Conservation (phyloP, 2,329 filamentous ascomycete species). For the Alternaria ventricosa region DNA sequence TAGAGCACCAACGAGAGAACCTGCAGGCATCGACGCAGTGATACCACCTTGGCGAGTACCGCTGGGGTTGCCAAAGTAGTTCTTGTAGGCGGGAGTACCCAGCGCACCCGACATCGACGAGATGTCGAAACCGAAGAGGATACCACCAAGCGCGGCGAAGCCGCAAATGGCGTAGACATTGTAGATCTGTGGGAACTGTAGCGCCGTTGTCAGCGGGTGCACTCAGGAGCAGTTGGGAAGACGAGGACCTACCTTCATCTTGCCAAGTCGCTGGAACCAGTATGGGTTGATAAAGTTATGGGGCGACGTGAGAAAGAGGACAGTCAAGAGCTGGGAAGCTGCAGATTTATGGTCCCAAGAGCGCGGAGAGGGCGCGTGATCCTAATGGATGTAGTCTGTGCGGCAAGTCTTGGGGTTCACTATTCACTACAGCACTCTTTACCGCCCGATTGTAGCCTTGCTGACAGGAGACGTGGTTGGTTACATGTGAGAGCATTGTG, state of each 20-base stretch:
- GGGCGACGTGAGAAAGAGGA: slow-evolving; percentile 1
- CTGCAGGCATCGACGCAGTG: slow-evolving; percentile 57
- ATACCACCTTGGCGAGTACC: slow-evolving; percentile 52
- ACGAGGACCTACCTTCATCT: slow-evolving; percentile 36
- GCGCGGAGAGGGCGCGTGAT: slow-evolving; percentile 27
- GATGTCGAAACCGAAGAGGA: slow-evolving; percentile 50
- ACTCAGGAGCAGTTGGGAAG: background rate
- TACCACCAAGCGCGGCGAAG: slow-evolving; percentile 65
- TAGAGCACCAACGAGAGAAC: slow-evolving; percentile 57
- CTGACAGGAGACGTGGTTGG: slow-evolving; percentile 1
- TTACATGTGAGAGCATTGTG: slow-evolving; percentile 16
- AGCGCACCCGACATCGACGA: slow-evolving; percentile 49
- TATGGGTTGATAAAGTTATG: slow-evolving; percentile 12
- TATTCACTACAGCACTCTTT: slow-evolving; percentile 16
- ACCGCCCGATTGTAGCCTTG: slow-evolving; percentile 5
- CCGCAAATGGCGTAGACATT: slow-evolving; percentile 56
- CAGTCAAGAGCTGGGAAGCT: background rate
- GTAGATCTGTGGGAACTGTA: slow-evolving; percentile 50
- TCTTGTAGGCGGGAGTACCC: slow-evolving; percentile 47
- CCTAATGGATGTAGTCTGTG: slow-evolving; percentile 15
- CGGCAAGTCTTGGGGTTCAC: slow-evolving; percentile 5
- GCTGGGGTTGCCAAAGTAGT: slow-evolving; percentile 47
- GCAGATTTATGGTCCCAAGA: slow-evolving; percentile 15
- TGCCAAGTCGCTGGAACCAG: slow-evolving; percentile 22
- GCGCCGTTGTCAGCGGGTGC: background rate